Conservation (phyloP, 2,329 filamentous ascomycete species). For the Chrysosporium keratinophilum region DNA sequence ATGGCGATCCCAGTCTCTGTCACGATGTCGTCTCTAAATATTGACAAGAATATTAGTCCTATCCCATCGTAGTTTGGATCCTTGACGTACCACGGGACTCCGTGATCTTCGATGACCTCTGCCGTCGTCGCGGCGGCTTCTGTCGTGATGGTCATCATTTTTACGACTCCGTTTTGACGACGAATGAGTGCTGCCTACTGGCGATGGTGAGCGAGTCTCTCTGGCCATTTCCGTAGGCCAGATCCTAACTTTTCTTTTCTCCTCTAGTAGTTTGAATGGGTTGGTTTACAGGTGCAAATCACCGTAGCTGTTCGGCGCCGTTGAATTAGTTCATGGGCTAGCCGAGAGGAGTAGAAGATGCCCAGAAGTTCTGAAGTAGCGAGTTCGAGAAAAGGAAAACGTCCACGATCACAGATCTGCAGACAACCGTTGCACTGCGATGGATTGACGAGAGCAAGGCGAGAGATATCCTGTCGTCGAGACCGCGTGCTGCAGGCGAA, state of each 20-base stretch:
- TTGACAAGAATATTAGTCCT: constrained; percentile 16
- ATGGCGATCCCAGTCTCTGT: constrained; percentile 14
- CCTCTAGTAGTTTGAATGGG: neutral
- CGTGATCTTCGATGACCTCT: constrained; percentile 38
- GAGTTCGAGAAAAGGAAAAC: neutral
- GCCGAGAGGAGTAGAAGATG: neutral
- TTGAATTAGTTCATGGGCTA: neutral
- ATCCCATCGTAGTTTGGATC: neutral
- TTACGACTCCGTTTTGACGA: constrained; percentile 54
- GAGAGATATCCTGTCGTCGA: too few relatives aligned
- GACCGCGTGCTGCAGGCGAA: neutral
- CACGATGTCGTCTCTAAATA: constrained; percentile 47
- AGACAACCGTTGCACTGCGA: neutral
- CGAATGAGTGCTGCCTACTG: constrained; percentile 73
- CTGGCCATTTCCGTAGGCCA: constrained; percentile 50
- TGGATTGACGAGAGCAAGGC: neutral
- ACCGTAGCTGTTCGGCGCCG: neutral
- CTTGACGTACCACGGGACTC: constrained; percentile 39
- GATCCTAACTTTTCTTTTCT: constrained; percentile 22
- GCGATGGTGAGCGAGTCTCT: constrained; percentile 77
- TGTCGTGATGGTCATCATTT: constrained; percentile 45
- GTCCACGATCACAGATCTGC: neutral
- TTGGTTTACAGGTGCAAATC: constrained; percentile 2
- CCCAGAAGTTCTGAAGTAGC: neutral
- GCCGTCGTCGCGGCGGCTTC: constrained; percentile 43